A percentile compares a stretch with the other conserved stretches of the same genome.
phyloP scores from a whole-genome alignment of 164 flowering plant species.

The Vitis amurensis region DNA sequence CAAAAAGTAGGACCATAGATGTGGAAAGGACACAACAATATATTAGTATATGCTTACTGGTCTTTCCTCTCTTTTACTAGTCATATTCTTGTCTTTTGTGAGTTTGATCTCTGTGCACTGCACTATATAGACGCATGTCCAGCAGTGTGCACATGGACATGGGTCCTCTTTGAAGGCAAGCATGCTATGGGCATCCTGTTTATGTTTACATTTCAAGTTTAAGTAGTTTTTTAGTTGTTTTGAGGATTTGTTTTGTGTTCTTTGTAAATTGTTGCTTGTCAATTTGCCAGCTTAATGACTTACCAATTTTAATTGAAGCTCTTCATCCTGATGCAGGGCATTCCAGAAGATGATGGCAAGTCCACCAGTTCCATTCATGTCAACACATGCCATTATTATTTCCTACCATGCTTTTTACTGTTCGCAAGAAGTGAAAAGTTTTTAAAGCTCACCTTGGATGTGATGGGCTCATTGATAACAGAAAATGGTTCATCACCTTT shows the following conservation, averaged over 20 bases:
- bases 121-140: too few relatives aligned
- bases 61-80: too few relatives aligned
- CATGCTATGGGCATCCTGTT: background rate
- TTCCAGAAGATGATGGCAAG: conserved; percentile 37
- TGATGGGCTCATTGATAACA: conserved; percentile 43
- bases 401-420: conserved; percentile 56
- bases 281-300: too few relatives aligned
- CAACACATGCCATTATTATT: conserved; percentile 39
- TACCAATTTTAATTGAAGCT: too few relatives aligned
- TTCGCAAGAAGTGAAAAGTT: conserved; percentile 50
- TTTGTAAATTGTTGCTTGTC: background rate
- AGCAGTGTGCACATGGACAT: too few relatives aligned
- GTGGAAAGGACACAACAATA: too few relatives aligned
- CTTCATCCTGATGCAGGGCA: conserved; percentile 32
- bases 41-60: too few relatives aligned
- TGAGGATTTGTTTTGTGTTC: background rate
- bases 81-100: too few relatives aligned
- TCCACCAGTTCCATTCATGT: conserved; percentile 7
- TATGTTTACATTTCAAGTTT: background rate
- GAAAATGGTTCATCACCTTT: conserved; percentile 18
- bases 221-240: background rate
- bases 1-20: too few relatives aligned
- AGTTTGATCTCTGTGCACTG: too few relatives aligned
- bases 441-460: conserved; percentile 39
- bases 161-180: too few relatives aligned